Percentiles rank a stretch among this genome's conserved stretches.
phyloP scores from a whole-genome alignment of 2,329 filamentous ascomycete genomes.

The Aspergillus terreus region DNA sequence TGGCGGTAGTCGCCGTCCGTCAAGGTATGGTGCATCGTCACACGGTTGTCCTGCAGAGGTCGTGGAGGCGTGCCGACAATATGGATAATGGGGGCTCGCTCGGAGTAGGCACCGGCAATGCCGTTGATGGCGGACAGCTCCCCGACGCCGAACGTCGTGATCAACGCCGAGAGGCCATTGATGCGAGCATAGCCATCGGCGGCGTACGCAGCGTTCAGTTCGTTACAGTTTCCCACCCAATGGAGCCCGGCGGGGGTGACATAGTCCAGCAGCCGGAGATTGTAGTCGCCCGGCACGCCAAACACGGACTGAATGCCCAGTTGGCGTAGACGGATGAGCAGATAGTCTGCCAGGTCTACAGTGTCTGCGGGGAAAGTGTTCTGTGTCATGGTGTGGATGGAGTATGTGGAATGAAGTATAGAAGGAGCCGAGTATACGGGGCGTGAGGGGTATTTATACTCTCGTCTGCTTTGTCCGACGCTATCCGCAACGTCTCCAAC shows the following conservation, averaged over 20 bases:
- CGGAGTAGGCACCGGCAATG: slow-evolving; percentile 68
- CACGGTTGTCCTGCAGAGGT: slow-evolving; percentile 41
- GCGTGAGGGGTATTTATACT: too few relatives aligned
- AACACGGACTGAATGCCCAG: slow-evolving; percentile 63
- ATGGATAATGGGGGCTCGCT: slow-evolving; percentile 65
- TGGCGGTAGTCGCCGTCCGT: slow-evolving; percentile 14
- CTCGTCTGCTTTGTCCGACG: too few relatives aligned
- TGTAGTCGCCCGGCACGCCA: slow-evolving; percentile 67
- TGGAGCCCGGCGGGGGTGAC: slow-evolving; percentile 55
- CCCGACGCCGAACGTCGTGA: slow-evolving; percentile 55
- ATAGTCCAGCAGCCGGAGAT: slow-evolving; percentile 65
- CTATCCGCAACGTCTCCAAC: too few relatives aligned
- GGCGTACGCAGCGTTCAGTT: slow-evolving; percentile 62
- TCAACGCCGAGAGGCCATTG: slow-evolving; percentile 22
- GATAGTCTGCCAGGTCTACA: slow-evolving; percentile 43
- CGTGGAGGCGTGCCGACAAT: slow-evolving; percentile 54
- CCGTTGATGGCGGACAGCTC: slow-evolving; percentile 67
- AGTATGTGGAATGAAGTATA: too few relatives aligned
- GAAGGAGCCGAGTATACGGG: too few relatives aligned
- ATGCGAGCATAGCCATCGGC: slow-evolving; percentile 31
- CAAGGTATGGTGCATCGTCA: slow-evolving; percentile 63
- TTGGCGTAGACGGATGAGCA: slow-evolving; percentile 62
- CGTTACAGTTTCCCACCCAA: slow-evolving; percentile 67
- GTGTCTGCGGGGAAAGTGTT: too few relatives aligned
- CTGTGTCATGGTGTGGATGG: too few relatives aligned